Base-by-base conservation (phyloP, 78 protist genomes). In the Dictyostelium citrinum region DNA sequence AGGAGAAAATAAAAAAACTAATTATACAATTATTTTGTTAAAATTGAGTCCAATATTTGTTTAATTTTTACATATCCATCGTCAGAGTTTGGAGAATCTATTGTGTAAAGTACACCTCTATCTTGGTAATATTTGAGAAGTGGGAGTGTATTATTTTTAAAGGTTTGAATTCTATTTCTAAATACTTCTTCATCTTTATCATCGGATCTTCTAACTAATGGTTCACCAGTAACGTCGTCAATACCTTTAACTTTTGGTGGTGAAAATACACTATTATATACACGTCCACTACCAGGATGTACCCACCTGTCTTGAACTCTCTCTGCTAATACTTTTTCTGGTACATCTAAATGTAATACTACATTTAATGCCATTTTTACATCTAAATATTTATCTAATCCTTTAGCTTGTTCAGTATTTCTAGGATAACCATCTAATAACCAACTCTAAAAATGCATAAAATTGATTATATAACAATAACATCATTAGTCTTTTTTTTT, bases 141-240 rank as follows among this genome's bases (percentile, higher is more conserved):
- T 29, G 95, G 95, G 45, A 91, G 24, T 20, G 95, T 91, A 0
- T 45, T 70, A 46, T 81, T 45, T 20, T 81, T 81, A 41, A 74
- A 78, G 1, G 95, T 91, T 12, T 91, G 45, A 60, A 91, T 91
- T 58, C 95, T 67, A 61, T 90, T 41, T 70, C 51, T 37, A 51
- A 90, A 39, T 45, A 80, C 84, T 45, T 80, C 35, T 31, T 71
- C 97, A 31, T 68, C 98, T 17, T 92, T 98, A 95, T 98, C 99
- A 68, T 98, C 99, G 20, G 95, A 29, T 37, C 99, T 96, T 71
- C 95, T 95, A 10, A 96, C 41, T 39, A 98, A 97, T 12, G 98
- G 98, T 78, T 98, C 99, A 3, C 99, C 99, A 2, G 99, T 98
- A 37, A 92, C 84, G 35, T 98, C 99, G 60, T 98, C 99, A 6